phyloP scores from a whole-genome alignment of 306 rosid species.

The Vigna trinervia region DNA sequence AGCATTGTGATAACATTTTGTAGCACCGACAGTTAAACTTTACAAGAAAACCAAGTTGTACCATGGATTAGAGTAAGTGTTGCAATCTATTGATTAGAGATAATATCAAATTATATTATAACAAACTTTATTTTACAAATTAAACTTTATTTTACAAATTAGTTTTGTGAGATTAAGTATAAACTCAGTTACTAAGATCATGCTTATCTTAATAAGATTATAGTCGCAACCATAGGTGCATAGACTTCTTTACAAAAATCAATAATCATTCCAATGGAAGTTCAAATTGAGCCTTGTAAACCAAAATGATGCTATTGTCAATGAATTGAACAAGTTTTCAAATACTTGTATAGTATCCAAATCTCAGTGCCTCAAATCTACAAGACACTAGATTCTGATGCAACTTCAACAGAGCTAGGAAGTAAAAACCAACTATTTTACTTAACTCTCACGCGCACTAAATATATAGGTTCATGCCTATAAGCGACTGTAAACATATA shows the following conservation, averaged over 20 bases:
- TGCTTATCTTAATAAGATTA: too few species aligned
- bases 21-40: constrained; percentile 1
- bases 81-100: too few species aligned
- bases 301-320: constrained; percentile 4
- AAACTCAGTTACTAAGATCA: too few species aligned
- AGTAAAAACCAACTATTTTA: constrained; percentile 14
- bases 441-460: neutral
- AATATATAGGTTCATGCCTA: neutral
- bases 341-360: constrained; percentile 22
- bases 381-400: constrained; percentile 22
- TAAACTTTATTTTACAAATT: too few species aligned
- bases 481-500: neutral
- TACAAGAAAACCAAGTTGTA: neutral
- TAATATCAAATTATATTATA: too few species aligned
- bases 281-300: constrained; percentile 23
- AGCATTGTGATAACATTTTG: constrained; percentile 7
- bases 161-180: too few species aligned
- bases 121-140: too few species aligned
- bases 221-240: neutral
- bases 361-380: constrained; percentile 3
- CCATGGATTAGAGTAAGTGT: neutral
- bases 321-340: constrained; percentile 18
- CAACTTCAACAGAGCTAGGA: neutral
- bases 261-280: constrained; percentile 12
- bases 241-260: neutral